Conservation (phyloP, 139 green algal species). For the Chlamydomonas schloesseri region DNA sequence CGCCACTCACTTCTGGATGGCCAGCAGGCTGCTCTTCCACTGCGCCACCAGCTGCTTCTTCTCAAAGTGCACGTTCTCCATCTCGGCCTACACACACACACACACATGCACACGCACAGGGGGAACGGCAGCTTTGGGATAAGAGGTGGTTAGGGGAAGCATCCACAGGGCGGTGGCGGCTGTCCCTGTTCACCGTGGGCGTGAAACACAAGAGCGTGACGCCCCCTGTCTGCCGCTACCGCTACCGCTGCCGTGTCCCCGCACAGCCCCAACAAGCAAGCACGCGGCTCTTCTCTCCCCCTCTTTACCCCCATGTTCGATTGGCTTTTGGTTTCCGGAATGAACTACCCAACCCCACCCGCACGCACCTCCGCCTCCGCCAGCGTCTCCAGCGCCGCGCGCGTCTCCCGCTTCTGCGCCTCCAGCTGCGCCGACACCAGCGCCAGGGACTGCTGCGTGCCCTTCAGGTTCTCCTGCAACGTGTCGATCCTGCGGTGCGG, state of each 20-base stretch:
- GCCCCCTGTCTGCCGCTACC: too few species aligned
- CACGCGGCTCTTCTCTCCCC: too few species aligned
- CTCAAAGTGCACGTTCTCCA: slow-evolving; percentile 92
- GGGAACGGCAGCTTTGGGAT: too few species aligned
- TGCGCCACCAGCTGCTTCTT: slow-evolving; percentile 90
- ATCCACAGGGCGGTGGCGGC: too few species aligned
- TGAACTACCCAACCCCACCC: too few species aligned
- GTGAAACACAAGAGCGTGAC: too few species aligned
- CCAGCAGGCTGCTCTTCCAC: slow-evolving; percentile 84
- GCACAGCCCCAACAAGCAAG: too few species aligned
- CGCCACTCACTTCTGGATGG: slow-evolving; percentile 75
- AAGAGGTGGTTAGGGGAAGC: neutral
- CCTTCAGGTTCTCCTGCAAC: slow-evolving; percentile 68
- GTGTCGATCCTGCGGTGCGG: slow-evolving; percentile 49
- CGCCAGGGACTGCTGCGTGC: slow-evolving; percentile 68
- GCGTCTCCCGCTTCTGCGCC: slow-evolving; percentile 83
- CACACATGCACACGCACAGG: too few species aligned
- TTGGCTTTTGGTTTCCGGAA: too few species aligned
- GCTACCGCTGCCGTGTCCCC: too few species aligned
- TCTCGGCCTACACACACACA: slow-evolving; percentile 81
- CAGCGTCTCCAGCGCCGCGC: slow-evolving; percentile 81
- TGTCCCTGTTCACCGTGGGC: too few species aligned
- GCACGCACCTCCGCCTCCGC: slow-evolving; percentile 60
- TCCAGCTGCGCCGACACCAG: slow-evolving; percentile 76
- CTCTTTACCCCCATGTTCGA: too few species aligned